Evolutionary conservation across 129 eudicot species (phyloP).

Genomic region (Lonicera japonica): DNA sequence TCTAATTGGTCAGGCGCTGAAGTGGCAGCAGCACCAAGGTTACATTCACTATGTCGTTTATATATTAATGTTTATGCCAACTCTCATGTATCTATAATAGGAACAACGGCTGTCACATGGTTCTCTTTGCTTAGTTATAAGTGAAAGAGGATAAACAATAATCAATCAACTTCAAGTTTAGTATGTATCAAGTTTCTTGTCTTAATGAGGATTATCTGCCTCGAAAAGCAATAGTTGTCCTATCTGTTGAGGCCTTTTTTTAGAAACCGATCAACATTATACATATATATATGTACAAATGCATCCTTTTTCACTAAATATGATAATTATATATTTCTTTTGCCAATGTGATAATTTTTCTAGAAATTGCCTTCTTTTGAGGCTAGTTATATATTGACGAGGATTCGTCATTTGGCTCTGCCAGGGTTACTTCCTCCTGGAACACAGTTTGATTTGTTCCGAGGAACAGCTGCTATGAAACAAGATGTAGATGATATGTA

Average conservation of each 20-base stretch:
- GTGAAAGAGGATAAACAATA: neutral
- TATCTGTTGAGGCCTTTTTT: neutral
- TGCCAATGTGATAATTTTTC: no score
- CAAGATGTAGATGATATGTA: slow-evolving; percentile 95
- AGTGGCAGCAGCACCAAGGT: slow-evolving; percentile 99
- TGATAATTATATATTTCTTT: no score
- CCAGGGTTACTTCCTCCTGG: slow-evolving; percentile 99
- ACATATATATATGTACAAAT: no score
- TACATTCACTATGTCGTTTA: neutral
- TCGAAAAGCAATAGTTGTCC: no score
- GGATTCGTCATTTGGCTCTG: slow-evolving; percentile 16
- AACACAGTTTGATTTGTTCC: slow-evolving; percentile 93
- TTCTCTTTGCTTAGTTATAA: neutral
- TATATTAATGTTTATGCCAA: neutral
- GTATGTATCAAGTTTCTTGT: neutral
- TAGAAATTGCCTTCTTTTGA: neutral
- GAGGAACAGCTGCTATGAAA: slow-evolving; percentile 99
- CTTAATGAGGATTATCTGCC: neutral
- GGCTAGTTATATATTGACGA: neutral
- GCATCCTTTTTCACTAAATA: neutral
- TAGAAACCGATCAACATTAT: neutral
- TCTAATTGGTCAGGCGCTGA: slow-evolving; percentile 90
- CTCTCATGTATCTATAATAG: neutral
- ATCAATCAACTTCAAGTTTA: neutral
- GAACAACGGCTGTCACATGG: neutral